A percentile compares a stretch with the other conserved stretches of the same genome.
Conservation (phyloP, 495 filamentous ascomycete species). For the Aspergillus campestris region DNA sequence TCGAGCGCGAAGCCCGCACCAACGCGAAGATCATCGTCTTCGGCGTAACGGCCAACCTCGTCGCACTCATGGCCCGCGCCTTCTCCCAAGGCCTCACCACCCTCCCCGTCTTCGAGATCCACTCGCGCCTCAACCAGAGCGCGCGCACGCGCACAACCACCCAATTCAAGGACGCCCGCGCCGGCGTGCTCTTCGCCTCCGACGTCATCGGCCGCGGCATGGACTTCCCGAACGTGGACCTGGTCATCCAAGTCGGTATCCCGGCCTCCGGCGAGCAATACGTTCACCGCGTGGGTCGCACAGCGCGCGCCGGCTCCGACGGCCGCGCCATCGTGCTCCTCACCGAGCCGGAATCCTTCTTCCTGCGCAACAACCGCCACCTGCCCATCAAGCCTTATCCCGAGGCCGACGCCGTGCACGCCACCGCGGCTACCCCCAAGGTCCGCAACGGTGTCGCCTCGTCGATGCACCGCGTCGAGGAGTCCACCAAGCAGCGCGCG, state of each 20-base stretch:
- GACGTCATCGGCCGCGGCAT: slow-evolving; percentile 71
- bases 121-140: slow-evolving; percentile 51
- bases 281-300: slow-evolving; percentile 78
- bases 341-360: slow-evolving; percentile 52
- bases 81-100: slow-evolving; percentile 36
- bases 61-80: slow-evolving; percentile 45
- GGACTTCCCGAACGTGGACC: slow-evolving; percentile 90
- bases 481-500: slow-evolving; percentile 42
- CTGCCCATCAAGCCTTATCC: slow-evolving; percentile 49
- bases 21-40: slow-evolving; percentile 62
- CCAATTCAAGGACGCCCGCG: slow-evolving; percentile 47
- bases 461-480: slow-evolving; percentile 36
- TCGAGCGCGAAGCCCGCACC: slow-evolving; percentile 35
- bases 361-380: slow-evolving; percentile 42
- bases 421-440: slow-evolving; percentile 11
- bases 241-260: slow-evolving; percentile 78
- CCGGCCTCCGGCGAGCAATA: slow-evolving; percentile 70
- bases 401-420: slow-evolving; percentile 27
- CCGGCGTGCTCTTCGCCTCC: slow-evolving; percentile 54
- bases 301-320: slow-evolving; percentile 56
- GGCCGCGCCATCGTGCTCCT: slow-evolving; percentile 60
- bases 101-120: slow-evolving; percentile 47
- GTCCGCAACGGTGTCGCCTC: slow-evolving; percentile 14
- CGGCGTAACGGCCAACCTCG: slow-evolving; percentile 55
- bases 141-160: slow-evolving; percentile 50